Percentiles rank a stretch among this genome's conserved stretches.
phyloP scores from a whole-genome alignment of 306 rosid genomes.

The Sicyos baderoa region DNA sequence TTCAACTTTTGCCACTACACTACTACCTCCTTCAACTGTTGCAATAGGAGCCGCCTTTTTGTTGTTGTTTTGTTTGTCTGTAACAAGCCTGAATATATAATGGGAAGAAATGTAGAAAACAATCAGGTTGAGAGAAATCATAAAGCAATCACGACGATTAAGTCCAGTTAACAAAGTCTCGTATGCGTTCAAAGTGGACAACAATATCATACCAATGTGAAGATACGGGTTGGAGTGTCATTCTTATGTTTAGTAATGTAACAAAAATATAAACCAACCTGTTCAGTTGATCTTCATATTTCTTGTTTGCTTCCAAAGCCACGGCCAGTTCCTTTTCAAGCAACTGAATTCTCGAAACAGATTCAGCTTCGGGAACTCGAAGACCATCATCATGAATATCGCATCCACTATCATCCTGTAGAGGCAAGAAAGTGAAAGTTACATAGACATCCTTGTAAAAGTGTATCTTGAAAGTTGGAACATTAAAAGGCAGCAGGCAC shows the following conservation, averaged over 20 bases:
- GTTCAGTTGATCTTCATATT: slow-evolving; percentile 45
- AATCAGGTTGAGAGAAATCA: not conserved
- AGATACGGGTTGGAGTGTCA: no score
- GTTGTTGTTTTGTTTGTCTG: slow-evolving; percentile 35
- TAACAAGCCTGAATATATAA: slow-evolving; percentile 33
- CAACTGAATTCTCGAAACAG: slow-evolving; percentile 40
- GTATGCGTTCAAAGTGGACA: no score
- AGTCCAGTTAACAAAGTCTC: no score
- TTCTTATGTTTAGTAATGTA: not conserved
- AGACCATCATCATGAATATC: slow-evolving; percentile 16
- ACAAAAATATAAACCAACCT: slow-evolving; percentile 31
- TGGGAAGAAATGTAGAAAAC: not conserved
- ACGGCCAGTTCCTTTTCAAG: slow-evolving; percentile 54
- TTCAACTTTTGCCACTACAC: slow-evolving; percentile 45
- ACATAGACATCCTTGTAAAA: slow-evolving; percentile 12
- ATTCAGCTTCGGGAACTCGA: slow-evolving; percentile 32
- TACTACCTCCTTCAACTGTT: slow-evolving; percentile 36
- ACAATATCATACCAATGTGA: no score
- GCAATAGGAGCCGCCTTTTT: slow-evolving; percentile 25
- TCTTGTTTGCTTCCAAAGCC: slow-evolving; percentile 48
- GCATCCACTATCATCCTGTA: slow-evolving; percentile 49
- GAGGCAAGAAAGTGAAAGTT: slow-evolving; percentile 4
- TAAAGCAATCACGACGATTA: slow-evolving; percentile 6
- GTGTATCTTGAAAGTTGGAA: slow-evolving; percentile 12
- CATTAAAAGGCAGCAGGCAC: not conserved